Percentiles rank a stretch among this genome's conserved stretches.
Evolutionary conservation across 148 eudicot species (phyloP).

Genomic region (Polygonum aviculare): DNA sequence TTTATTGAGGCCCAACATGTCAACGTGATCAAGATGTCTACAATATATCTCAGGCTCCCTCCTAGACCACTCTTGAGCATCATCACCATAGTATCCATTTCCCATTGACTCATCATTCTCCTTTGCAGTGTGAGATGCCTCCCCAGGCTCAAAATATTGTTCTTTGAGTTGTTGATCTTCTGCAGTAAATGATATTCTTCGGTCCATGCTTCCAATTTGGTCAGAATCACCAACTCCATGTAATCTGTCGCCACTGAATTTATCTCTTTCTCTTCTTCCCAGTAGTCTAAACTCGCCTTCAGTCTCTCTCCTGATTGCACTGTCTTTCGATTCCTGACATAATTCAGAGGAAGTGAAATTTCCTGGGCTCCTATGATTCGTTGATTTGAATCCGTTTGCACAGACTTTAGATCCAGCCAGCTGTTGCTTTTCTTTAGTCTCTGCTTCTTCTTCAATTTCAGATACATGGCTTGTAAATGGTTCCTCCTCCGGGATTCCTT

Average conservation of each 20-base stretch:
- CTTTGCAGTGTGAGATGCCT: constrained; percentile 38
- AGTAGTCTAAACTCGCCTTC: constrained; percentile 91
- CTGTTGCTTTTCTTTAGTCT: constrained; percentile 8
- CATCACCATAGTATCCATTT: constrained; percentile 58
- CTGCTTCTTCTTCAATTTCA: constrained; percentile 12
- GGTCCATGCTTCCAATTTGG: constrained; percentile 39
- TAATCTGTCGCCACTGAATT: constrained; percentile 52
- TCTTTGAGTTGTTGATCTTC: constrained; percentile 45
- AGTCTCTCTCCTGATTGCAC: constrained; percentile 87
- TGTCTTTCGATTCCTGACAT: constrained; percentile 48
- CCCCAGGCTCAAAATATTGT: constrained; percentile 42
- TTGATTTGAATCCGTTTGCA: constrained; percentile 5
- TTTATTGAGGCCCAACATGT: constrained; percentile 88
- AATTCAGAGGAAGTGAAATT: constrained; percentile 25
- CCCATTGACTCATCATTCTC: constrained; percentile 55
- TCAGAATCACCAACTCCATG: constrained; percentile 66
- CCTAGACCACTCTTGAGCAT: constrained; percentile 54
- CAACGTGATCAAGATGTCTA: constrained; percentile 88
- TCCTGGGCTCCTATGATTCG: not conserved
- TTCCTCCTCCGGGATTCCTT: constrained; percentile 59
- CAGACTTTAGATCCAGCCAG: constrained; percentile 17
- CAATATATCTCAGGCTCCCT: constrained; percentile 83
- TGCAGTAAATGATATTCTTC: constrained; percentile 65
- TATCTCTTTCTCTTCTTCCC: constrained; percentile 73
- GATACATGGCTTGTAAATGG: constrained; percentile 17